Conservation (phyloP, 345 rosid genomes). For the Geranium brycei region DNA sequence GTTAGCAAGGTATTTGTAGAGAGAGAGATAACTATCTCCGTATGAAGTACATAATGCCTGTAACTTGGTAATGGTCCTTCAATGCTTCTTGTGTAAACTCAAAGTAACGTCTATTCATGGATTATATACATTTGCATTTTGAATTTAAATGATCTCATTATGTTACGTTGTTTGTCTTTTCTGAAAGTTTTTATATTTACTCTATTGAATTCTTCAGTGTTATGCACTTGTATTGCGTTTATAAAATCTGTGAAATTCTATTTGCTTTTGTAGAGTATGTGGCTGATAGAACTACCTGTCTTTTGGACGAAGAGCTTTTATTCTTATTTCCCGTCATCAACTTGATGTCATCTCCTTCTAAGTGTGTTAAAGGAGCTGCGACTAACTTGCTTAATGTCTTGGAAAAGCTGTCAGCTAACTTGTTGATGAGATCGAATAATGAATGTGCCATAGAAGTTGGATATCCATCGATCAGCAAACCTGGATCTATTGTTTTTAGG, state of each 20-base stretch:
- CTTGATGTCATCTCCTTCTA: constrained; percentile 77
- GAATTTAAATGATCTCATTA: not conserved
- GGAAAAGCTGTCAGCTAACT: constrained; percentile 41
- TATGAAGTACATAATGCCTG: too few species aligned
- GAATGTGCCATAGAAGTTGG: constrained; percentile 24
- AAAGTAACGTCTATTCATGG: not conserved
- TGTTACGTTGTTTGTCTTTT: not conserved
- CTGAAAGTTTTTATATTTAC: too few species aligned
- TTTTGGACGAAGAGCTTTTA: constrained; percentile 49
- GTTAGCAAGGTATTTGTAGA: too few species aligned
- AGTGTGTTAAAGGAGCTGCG: constrained; percentile 58
- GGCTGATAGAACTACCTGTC: constrained; percentile 19
- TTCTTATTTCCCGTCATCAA: constrained; percentile 54
- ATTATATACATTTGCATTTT: not conserved
- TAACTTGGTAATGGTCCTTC: too few species aligned
- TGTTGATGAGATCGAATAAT: constrained; percentile 33
- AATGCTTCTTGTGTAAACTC: not conserved
- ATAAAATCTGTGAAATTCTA: not conserved
- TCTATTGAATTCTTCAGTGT: not conserved
- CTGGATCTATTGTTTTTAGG: constrained; percentile 52
- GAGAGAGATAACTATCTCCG: too few species aligned
- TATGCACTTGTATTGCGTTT: not conserved
- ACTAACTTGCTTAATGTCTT: constrained; percentile 55
- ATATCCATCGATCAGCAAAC: constrained; percentile 36
- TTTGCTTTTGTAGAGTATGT: constrained; percentile 29